Evolutionary conservation across 2,329 filamentous ascomycete species (phyloP).

Genomic region (Cladophialophora bantiana): DNA sequence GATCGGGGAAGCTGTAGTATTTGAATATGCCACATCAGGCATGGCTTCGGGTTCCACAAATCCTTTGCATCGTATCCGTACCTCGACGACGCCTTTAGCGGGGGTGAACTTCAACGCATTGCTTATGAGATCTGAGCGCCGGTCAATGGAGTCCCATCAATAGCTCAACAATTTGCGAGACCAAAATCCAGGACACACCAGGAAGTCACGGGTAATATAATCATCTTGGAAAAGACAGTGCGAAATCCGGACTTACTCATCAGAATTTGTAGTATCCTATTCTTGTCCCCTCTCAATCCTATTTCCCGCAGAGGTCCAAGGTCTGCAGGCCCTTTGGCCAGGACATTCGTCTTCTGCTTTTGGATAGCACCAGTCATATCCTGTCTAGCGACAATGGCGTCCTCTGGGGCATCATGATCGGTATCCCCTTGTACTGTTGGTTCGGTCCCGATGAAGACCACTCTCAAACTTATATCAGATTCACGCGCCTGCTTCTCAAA

Average conservation of each 20-base stretch:
- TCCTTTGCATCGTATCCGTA: slow-evolving; percentile 72
- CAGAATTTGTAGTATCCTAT: slow-evolving; percentile 84
- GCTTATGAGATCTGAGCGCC: slow-evolving; percentile 69
- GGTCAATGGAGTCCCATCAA: background rate
- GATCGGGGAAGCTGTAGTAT: slow-evolving; percentile 43
- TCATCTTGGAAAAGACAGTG: background rate
- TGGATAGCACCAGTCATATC: slow-evolving; percentile 28
- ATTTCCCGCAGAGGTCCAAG: slow-evolving; percentile 77
- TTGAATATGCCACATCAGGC: slow-evolving; percentile 56
- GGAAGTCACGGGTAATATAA: background rate
- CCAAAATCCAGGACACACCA: no score
- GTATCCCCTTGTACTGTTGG: slow-evolving; percentile 37
- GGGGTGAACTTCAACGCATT: slow-evolving; percentile 92
- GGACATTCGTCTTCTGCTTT: slow-evolving; percentile 44
- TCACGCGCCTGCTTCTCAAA: slow-evolving; percentile 89
- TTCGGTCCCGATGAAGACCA: slow-evolving; percentile 68
- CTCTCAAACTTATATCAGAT: slow-evolving; percentile 73
- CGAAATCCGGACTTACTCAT: slow-evolving; percentile 25
- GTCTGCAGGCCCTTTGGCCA: slow-evolving; percentile 69
- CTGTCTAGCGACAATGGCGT: slow-evolving; percentile 53
- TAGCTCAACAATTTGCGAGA: background rate
- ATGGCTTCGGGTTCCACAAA: slow-evolving; percentile 50
- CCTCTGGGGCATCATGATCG: slow-evolving; percentile 40
- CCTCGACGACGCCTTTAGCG: slow-evolving; percentile 72
- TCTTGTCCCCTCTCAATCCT: slow-evolving; percentile 86